phyloP scores from a whole-genome alignment of 139 green algal genomes.

The Tetradesmus obliquus region DNA sequence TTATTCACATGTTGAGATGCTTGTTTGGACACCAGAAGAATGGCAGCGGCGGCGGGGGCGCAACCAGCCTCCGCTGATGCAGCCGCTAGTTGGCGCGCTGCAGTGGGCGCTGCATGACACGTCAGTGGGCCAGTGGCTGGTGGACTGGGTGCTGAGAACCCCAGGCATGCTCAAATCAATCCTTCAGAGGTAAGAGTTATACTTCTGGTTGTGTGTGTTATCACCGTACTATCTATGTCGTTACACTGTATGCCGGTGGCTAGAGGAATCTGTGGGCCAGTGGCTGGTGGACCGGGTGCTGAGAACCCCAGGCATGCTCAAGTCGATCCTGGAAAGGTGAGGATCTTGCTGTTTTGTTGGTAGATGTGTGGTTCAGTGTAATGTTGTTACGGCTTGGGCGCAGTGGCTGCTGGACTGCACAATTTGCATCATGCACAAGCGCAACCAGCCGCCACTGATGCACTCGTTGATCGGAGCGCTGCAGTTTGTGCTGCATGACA shows the following conservation, averaged over 20 bases:
- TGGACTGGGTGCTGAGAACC: slow-evolving; percentile 1
- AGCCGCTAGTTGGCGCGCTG: not conserved
- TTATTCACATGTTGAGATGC: too few relatives aligned
- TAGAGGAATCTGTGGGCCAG: not conserved
- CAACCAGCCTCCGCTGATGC: slow-evolving; percentile 13
- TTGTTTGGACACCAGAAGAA: too few relatives aligned
- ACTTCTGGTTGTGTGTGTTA: too few relatives aligned
- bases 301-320: not conserved
- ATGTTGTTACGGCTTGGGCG: too few relatives aligned
- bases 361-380: too few relatives aligned
- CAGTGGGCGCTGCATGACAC: slow-evolving; percentile 21
- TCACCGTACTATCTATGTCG: too few relatives aligned
- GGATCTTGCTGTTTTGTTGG: too few relatives aligned
- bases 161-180: not conserved
- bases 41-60: not conserved
- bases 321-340: not conserved
- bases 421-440: not conserved
- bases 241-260: too few relatives aligned
- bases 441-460: slow-evolving; percentile 1
- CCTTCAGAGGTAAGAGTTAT: too few relatives aligned
- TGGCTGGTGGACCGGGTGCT: slow-evolving; percentile 8
- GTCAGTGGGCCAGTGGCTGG: not conserved
- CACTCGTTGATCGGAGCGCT: slow-evolving; percentile 2
- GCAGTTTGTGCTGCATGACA: not conserved
- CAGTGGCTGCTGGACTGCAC: too few relatives aligned